Evolutionary conservation across 2,329 filamentous ascomycete genomes (phyloP), one percentile per base, ranked within the genome.

Genomic region (Phymatotrichopsis omnivora): DNA sequence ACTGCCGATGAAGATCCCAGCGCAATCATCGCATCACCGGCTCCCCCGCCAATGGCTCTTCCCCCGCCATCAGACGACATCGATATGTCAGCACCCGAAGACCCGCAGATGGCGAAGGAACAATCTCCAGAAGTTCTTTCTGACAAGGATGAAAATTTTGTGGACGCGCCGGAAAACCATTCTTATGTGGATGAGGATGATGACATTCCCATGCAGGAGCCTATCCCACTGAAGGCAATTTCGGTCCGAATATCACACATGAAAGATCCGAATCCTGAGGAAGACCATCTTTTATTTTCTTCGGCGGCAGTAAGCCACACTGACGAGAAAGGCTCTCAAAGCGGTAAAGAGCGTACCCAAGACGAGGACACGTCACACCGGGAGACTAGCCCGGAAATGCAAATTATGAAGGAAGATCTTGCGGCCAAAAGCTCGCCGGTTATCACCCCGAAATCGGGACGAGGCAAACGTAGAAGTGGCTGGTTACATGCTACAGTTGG

Each of bases 121-220:
- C 30, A 5, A 36, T 42, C 12, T 46, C 49, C 2, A n/a, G 45
- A 43, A n/a, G 28, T 36, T 5, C 45, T 41, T 7, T 53, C 48
- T 12, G 32, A 39, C 20, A 39, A 50, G 12, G 51, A 52, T 10
- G 49, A 49, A 11, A 31, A 52, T n/a, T 51, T 49, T 20, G 51
- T 53, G 5, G 51, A 52, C n/a, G 49, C 49, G 8, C 52, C 41
- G 0, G 46, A 50, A 16, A 24, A 45, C 11, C 42, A 28, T 19
- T 14, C 31, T 7, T 36, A 37, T 7, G 20, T 6, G 4, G 27
- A 46, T 19, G 33, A 20, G 22, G 7, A 3, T 3, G 2, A 23
- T 39, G 25, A 19, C 4, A 5, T n/a, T 45, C 5, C 23, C n/a
- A n/a, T n/a, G n/a, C n/a, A n/a, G n/a, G n/a, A n/a, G n/a, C n/a